Evolutionary conservation across 108 stramenopile species (phyloP), one percentile per base, ranked within the genome.

Genomic region (Aurantiochytrium sp.): DNA sequence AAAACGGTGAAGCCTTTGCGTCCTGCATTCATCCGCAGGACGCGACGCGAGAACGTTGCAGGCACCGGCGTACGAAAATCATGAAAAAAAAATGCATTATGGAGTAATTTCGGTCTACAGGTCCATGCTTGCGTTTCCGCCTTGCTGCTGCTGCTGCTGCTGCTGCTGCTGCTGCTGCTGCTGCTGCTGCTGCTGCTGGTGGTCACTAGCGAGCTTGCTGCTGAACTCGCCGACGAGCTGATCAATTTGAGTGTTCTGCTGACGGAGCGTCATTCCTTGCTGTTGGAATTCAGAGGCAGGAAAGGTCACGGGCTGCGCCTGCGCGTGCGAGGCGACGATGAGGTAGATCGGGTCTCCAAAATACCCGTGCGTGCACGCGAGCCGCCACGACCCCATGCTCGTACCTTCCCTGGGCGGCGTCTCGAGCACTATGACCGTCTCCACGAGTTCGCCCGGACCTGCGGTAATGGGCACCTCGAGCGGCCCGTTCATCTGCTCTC

Each of bases 261-360:
- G 59, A 34, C 59, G 59, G 32, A 65, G 34, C 59, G 59, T 65
- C 59, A 65, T 65, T 6, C 59, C 59, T 27, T 65, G 59, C 24
- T 65, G 59, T 19, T 65, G 73, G 39, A 81, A 81, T 30, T 81
- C 73, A 12, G 39, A 48, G 6, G 73, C 42, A 81, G 39, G 42
- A 81, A 81, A 81, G 6, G 42, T 81, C 36, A 81, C 73, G 6
- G 73, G 73, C 6, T 6, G 24, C 27, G 73, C 73, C 21, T 48
- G 45, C 73, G 73, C 19, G 45, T 48, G 39, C 10, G 73, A 81
- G 17, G 39, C 6, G 27, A 48, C 73, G 30, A 81, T 81, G 6
- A 81, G 39, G 39, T 81, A 81, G 12, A 81, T 81, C n/a, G 73
- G 39, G 45, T 81, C 73, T 48, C 73, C 73, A 1, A 81, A 81